These are phyloP conservation scores for Chrysopogon serrulatus DNA, from an alignment of 176 grass and related monocot genomes.

Conservation along the genomic window DNA sequence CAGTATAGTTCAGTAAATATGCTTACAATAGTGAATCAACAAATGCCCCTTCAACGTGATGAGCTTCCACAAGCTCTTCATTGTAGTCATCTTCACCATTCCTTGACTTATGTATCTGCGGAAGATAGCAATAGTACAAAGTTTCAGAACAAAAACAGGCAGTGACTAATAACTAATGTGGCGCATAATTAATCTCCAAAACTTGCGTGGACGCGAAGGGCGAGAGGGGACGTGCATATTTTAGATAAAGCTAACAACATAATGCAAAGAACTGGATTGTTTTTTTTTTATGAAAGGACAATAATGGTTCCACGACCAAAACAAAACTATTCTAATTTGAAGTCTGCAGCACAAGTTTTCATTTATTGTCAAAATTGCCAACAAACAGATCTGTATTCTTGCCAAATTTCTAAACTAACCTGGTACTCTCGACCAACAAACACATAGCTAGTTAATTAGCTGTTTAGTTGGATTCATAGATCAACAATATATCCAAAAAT, in stretches of 20 bases:
- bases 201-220: neutral
- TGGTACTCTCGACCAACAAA: neutral
- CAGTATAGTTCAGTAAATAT: conserved; percentile 9
- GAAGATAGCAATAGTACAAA: conserved; percentile 30
- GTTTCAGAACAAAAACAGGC: conserved; percentile 14
- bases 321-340: conserved; percentile 6
- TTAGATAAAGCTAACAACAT: neutral
- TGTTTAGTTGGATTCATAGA: neutral
- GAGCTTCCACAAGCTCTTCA: conserved; percentile 74
- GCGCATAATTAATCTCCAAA: conserved; percentile 8
- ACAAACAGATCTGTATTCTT: conserved; percentile 1
- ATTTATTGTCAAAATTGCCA: neutral
- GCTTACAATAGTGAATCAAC: conserved; percentile 81
- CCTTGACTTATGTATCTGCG: conserved; percentile 68
- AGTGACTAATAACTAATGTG: neutral
- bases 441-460: neutral
- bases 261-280: neutral
- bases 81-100: conserved; percentile 50
- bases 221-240: neutral
- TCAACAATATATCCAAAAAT: neutral
- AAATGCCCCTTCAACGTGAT: conserved; percentile 94
- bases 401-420: neutral
- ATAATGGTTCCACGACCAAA: neutral
- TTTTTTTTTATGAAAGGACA: neutral
- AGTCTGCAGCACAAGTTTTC: neutral